Percentiles rank a stretch among this genome's conserved stretches.
phyloP scores from a whole-genome alignment of 106 monocot genomes.

The Acanthochlamys bracteata region DNA sequence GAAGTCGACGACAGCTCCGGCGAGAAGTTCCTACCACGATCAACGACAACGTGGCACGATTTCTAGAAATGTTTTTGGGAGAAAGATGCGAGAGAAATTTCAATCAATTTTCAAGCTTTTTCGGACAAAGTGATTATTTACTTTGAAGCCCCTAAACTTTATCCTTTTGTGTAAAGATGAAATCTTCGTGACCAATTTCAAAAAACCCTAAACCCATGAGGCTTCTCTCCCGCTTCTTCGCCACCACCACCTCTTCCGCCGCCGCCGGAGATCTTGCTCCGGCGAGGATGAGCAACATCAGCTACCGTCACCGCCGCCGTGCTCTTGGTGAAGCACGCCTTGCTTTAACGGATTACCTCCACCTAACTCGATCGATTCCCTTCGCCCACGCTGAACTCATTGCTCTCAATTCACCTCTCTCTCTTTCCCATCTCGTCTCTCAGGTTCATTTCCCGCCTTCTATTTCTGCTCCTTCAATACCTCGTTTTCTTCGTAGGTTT shows the following conservation, averaged over 20 bases:
- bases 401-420: conserved; percentile 55
- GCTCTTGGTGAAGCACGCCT: conserved; percentile 37
- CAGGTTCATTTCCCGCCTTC: conserved; percentile 21
- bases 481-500: conserved; percentile 40
- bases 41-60: not conserved
- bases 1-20: no score
- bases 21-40: not conserved
- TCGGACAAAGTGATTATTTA: no score
- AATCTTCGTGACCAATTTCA: no score
- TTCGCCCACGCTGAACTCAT: conserved; percentile 64
- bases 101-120: no score
- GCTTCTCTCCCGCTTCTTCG: conserved; percentile 2
- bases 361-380: conserved; percentile 63
- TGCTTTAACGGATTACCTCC: conserved; percentile 75
- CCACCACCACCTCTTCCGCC: not conserved
- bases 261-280: not conserved
- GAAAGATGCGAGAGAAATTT: no score
- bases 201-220: no score
- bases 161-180: no score
- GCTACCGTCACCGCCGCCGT: conserved; percentile 37
- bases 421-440: conserved; percentile 45
- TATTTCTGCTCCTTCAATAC: conserved; percentile 21
- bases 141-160: no score
- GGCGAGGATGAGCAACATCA: conserved; percentile 38
- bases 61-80: not conserved